phyloP scores from a whole-genome alignment of 1,139 yeast species.

The Yamadazyma atlantica region DNA sequence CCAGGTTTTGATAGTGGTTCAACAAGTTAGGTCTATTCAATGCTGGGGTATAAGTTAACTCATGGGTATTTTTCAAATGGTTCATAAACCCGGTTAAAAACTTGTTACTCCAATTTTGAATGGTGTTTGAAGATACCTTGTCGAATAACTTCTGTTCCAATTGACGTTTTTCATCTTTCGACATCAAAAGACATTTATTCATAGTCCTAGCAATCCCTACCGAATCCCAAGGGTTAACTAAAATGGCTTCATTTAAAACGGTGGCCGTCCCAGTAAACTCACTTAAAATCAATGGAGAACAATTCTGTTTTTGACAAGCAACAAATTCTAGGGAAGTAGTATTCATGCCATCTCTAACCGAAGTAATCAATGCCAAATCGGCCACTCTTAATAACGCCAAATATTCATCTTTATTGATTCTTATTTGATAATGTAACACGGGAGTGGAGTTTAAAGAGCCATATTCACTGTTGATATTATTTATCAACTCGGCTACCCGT shows the following conservation, averaged over 20 bases:
- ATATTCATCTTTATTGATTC: conserved; percentile 86
- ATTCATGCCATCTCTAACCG: conserved; percentile 95
- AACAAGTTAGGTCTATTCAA: conserved; percentile 71
- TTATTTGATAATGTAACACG: conserved; percentile 87
- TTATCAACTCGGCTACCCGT: conserved; percentile 75
- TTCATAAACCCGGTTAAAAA: conserved; percentile 57
- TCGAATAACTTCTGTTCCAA: conserved; percentile 57
- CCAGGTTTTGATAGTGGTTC: conserved; percentile 57
- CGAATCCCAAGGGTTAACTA: conserved; percentile 96
- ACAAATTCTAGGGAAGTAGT: conserved; percentile 93
- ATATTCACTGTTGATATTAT: conserved; percentile 77
- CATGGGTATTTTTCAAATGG: conserved; percentile 45
- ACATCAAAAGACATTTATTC: conserved; percentile 60
- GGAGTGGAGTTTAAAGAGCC: conserved; percentile 82
- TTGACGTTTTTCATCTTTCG: conserved; percentile 36
- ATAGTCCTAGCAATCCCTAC: conserved; percentile 89
- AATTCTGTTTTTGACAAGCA: conserved; percentile 73
- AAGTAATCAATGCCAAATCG: conserved; percentile 83
- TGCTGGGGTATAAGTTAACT: conserved; percentile 74
- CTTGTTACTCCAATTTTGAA: conserved; percentile 77
- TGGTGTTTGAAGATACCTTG: conserved; percentile 68
- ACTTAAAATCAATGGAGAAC: conserved; percentile 77
- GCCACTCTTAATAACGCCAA: conserved; percentile 85
- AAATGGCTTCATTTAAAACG: conserved; percentile 72
- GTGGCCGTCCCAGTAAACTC: conserved; percentile 94